Conservation (phyloP, 345 rosid genomes). For the Lepidium didymum region DNA sequence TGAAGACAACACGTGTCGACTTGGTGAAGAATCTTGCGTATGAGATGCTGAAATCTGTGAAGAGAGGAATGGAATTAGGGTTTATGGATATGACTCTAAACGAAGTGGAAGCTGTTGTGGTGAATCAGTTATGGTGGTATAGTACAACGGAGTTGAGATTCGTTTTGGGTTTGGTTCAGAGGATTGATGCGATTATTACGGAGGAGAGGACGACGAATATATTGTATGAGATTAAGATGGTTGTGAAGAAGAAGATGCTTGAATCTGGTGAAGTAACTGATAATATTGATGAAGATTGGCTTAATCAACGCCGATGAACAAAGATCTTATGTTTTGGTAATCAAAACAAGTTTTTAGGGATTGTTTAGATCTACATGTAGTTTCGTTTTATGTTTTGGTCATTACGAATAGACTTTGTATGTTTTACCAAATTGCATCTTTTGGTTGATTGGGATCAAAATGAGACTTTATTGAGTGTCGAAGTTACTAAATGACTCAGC, state of each 20-base stretch:
- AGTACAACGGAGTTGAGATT: not conserved
- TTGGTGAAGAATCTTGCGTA: too few species aligned
- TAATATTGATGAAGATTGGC: not conserved
- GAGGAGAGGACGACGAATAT: not conserved
- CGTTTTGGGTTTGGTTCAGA: not conserved
- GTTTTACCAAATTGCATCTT: too few species aligned
- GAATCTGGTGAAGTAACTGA: not conserved
- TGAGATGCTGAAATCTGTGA: not conserved
- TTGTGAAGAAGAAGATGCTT: not conserved
- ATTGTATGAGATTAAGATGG: not conserved
- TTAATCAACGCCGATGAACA: not conserved
- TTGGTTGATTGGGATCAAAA: too few species aligned
- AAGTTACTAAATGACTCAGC: too few species aligned
- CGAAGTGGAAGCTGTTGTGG: not conserved
- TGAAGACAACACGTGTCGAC: not conserved
- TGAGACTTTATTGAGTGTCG: too few species aligned
- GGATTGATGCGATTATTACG: not conserved
- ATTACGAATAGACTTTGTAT: too few species aligned
- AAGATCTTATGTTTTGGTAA: too few species aligned
- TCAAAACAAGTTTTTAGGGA: not conserved
- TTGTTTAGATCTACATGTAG: not conserved
- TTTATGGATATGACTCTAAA: not conserved
- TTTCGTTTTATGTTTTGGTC: not conserved
- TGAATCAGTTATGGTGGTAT: not conserved
- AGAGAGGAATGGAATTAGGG: not conserved